Percentiles rank a stretch among this genome's conserved stretches.
These are phyloP conservation scores for Colletotrichum navitas DNA, from an alignment of 2,329 filamentous ascomycete genomes.

Conservation along the genomic window DNA sequence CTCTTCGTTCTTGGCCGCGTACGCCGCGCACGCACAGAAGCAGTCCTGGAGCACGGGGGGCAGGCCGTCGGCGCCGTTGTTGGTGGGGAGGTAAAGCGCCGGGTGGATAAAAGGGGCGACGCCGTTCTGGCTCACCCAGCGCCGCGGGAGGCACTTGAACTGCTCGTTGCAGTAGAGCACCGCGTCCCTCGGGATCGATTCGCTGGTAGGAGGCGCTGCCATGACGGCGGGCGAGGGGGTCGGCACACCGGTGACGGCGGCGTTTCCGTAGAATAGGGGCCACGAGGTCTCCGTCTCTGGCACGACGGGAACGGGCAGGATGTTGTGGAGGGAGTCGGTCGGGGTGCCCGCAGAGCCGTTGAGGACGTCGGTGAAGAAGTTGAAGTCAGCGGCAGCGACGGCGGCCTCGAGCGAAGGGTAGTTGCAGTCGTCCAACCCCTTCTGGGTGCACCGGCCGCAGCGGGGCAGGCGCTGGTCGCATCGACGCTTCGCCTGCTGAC, in stretches of 20 bases:
- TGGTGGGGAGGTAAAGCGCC: constrained; percentile 44
- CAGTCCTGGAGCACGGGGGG: constrained; percentile 48
- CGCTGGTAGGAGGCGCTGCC: constrained; percentile 13
- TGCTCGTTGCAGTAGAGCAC: constrained; percentile 42
- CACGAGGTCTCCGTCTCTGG: constrained; percentile 35
- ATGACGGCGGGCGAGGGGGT: constrained; percentile 30
- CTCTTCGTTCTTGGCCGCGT: constrained; percentile 45
- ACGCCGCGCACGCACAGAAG: constrained; percentile 47
- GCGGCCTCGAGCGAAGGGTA: constrained; percentile 44
- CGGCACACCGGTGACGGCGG: constrained; percentile 21
- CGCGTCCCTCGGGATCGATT: constrained; percentile 34
- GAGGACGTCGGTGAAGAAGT: constrained; percentile 47
- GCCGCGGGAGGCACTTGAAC: constrained; percentile 43
- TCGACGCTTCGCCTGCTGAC: constrained; percentile 53
- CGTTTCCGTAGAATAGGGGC: constrained; percentile 40
- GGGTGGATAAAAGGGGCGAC: constrained; percentile 49
- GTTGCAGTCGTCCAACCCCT: constrained; percentile 45
- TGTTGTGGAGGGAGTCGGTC: constrained; percentile 31
- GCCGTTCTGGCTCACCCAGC: constrained; percentile 46
- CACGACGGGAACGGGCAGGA: constrained; percentile 33
- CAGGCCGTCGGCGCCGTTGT: constrained; percentile 41
- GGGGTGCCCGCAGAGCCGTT: constrained; percentile 33
- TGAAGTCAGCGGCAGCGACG: constrained; percentile 45
- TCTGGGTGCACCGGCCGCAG: constrained; percentile 51
- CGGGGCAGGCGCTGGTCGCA: constrained; percentile 52